Base-by-base conservation (phyloP, 116 monocot genomes). In the Dioscorea cayenensis region DNA sequence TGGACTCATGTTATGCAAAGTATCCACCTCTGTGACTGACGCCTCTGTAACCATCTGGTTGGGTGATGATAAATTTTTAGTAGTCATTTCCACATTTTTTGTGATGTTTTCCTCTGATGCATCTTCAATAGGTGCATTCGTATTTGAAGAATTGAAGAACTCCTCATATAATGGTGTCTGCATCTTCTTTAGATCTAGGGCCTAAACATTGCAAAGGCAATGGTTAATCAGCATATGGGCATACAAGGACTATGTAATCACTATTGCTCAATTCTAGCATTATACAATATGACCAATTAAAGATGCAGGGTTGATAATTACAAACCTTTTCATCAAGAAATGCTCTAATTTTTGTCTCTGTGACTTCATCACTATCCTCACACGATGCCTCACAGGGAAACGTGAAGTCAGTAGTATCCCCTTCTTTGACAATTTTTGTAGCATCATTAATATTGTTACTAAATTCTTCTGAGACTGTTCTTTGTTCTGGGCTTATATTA, bases 321-420 rank as follows among this genome's bases (percentile, higher is more conserved):
- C 14, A 16, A 55, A 91, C 95, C 92, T 97, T 97, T 77, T 97
- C 93, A 73, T 92, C 88, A 27, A 97, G 79, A 80, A 93, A 97
- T 28, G 84, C 88, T 60, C 78, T 93, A 21, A 97, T 97, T 73
- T 89, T 93, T 52, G 77, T 65, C 77, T 97, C 93, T 4, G 84
- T 93, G 49, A 86, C 86, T 82, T 90, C 93, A 80, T 92, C 88
- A 72, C 88, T 90, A 64, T 90, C 85, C 49, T 93, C 90, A 37
- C 77, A 81, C 3, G 69, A 28, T 20, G 78, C 61, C 55, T 55
- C 87, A 66, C 81, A 77, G 63, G 88, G 86, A 65, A 92, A 90
- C 19, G 88, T 79, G 79, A 83, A 90, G 22, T 77, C 90, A 64
- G 75, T 81, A 64, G 75, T 81, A 70, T 79, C 83, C 2, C 32